Evolutionary conservation across 495 filamentous ascomycete genomes (phyloP).

Genomic region (Daldinia childiae): DNA sequence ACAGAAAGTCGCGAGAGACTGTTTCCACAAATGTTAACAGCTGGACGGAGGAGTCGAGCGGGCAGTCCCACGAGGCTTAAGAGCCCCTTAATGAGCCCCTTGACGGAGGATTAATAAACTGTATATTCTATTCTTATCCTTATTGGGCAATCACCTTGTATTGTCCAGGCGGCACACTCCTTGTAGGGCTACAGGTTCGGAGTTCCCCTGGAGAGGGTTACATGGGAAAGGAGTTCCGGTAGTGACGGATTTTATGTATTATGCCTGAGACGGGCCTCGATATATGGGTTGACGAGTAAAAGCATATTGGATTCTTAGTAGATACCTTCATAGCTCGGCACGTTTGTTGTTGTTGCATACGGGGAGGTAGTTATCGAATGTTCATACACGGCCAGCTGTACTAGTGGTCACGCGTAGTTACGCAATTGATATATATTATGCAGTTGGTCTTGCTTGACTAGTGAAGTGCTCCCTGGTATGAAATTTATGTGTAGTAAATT

Average conservation of each 20-base stretch:
- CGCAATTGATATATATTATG: conserved; percentile 19
- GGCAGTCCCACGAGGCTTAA: conserved; percentile 71
- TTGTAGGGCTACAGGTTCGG: conserved; percentile 30
- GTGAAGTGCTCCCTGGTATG: neutral
- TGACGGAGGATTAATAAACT: conserved; percentile 51
- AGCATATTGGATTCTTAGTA: conserved; percentile 11
- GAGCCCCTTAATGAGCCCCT: conserved; percentile 67
- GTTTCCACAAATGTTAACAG: conserved; percentile 58
- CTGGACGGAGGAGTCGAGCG: conserved; percentile 66
- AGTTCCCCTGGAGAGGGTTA: conserved; percentile 29
- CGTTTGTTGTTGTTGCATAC: conserved; percentile 15
- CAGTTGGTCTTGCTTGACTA: neutral
- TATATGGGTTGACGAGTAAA: conserved; percentile 19
- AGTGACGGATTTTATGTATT: conserved; percentile 20
- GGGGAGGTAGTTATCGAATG: conserved; percentile 8
- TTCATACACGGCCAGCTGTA: conserved; percentile 9
- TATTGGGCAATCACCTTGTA: conserved; percentile 12
- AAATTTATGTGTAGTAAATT: neutral
- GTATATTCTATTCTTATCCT: conserved; percentile 43
- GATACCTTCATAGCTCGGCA: conserved; percentile 12
- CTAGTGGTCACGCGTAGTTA: conserved; percentile 14
- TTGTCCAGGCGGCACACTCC: conserved; percentile 22
- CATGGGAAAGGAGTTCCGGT: conserved; percentile 31
- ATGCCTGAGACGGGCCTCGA: conserved; percentile 11
- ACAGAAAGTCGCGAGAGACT: conserved; percentile 84